Percentiles rank a stretch among this genome's conserved stretches.
Conservation (phyloP, 164 flowering plant species). For the Vitis riparia region DNA sequence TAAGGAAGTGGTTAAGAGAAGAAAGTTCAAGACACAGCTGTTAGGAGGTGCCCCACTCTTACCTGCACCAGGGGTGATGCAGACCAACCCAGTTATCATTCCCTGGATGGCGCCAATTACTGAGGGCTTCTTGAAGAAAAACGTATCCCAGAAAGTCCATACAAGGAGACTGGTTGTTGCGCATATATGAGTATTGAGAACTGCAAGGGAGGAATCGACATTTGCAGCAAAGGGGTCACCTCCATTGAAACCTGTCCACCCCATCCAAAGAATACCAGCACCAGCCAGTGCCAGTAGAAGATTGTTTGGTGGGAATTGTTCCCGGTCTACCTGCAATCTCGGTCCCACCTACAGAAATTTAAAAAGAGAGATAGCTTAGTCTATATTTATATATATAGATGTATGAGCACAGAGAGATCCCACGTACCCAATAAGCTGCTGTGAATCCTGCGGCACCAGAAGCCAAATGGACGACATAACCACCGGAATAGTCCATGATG, state of each 20-base stretch:
- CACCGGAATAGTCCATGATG: constrained; percentile 35
- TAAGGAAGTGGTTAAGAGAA: too few relatives aligned
- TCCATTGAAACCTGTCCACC: constrained; percentile 36
- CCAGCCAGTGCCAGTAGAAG: constrained; percentile 29
- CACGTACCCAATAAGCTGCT: constrained; percentile 31
- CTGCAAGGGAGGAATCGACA: constrained; percentile 28
- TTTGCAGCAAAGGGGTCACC: constrained; percentile 28
- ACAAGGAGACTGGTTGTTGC: constrained; percentile 33
- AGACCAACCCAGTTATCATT: constrained; percentile 38
- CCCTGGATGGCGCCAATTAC: constrained; percentile 39
- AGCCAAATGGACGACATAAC: constrained; percentile 34
- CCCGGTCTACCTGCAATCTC: constrained; percentile 24
- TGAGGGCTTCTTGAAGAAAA: constrained; percentile 35
- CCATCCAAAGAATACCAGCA: constrained; percentile 38
- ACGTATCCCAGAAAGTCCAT: constrained; percentile 30
- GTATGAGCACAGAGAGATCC: too few relatives aligned
- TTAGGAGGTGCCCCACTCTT: background rate
- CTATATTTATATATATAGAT: too few relatives aligned
- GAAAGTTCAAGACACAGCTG: too few relatives aligned
- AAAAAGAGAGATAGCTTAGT: background rate
- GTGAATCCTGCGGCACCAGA: constrained; percentile 33
- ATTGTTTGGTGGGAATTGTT: constrained; percentile 35
- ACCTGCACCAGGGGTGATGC: constrained; percentile 41
- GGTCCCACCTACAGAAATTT: constrained; percentile 25
- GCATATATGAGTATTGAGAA: constrained; percentile 23